Evolutionary conservation across 129 eudicot species (phyloP).

Genomic region (Heracleum sosnowskyi): DNA sequence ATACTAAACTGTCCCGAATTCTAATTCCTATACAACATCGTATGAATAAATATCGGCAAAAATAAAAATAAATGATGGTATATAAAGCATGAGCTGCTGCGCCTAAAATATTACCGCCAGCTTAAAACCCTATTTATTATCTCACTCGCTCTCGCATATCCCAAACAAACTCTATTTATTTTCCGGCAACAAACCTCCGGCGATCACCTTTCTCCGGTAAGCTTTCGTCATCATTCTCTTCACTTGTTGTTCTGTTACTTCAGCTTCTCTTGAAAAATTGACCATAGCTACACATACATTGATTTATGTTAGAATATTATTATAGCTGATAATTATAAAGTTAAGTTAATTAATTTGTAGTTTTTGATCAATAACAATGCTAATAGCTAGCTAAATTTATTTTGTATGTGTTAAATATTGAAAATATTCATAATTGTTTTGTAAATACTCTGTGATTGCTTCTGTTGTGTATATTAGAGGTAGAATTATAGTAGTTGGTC

Average conservation of each 20-base stretch:
- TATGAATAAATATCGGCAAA: too few species aligned
- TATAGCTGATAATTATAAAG: not conserved
- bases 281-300: not conserved
- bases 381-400: not conserved
- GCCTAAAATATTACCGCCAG: not conserved
- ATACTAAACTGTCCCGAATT: not conserved
- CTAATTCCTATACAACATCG: not conserved
- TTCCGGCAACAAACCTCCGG: not conserved
- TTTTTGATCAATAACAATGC: not conserved
- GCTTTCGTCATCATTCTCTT: not conserved
- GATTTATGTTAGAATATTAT: not conserved
- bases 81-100: too few species aligned
- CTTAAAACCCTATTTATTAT: not conserved
- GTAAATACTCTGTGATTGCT: not conserved
- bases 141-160: not conserved
- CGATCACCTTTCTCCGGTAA: not conserved
- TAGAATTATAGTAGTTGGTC: too few species aligned
- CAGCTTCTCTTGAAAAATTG: not conserved
- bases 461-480: too few species aligned
- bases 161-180: too few species aligned
- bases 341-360: too few species aligned
- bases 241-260: too few species aligned
- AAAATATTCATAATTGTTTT: not conserved
- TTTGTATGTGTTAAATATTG: not conserved
- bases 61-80: too few species aligned